Evolutionary conservation across 192 early-diverging fungal genomes (phyloP), one percentile per base, ranked within the genome.

Genomic region (Umbelopsis sp.): DNA sequence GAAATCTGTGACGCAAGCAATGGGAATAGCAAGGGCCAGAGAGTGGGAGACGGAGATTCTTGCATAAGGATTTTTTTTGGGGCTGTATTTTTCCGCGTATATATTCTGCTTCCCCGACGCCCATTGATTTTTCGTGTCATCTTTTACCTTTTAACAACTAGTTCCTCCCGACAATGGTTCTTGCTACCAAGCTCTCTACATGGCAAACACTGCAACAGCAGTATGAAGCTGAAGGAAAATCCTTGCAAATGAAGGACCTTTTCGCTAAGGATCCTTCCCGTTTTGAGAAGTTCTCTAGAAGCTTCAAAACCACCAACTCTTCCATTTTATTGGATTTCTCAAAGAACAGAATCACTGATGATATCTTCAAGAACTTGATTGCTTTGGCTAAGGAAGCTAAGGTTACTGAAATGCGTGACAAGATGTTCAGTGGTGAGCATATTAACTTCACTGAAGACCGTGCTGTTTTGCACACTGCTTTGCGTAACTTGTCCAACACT

Each of bases 381-480:
- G 85, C 88, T 45, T 85, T 99, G 49, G 94, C 91, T 67, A 84
- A 84, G 45, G 95, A 96, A 77, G 88, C 93, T 41, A 86, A 92
- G 38, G 91, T 99, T 36, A 91, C 93, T 75, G 87, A 90, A 51
- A 94, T 92, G 86, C 92, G 97, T 71, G 84, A 89, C 73, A 90
- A 91, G 83, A 98, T 98, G 96, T 98, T 97, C 71, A 76, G 78
- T n/a, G 97, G 97, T 45, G 94, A 94, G 70, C 88, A 89, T 74
- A 98, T 99, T 84, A 99, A 99, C 85, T 94, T 95, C 70, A 99
- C 97, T 38, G 95, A 98, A 84, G 87, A 95, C 75, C 93, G 97
- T 36, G 92, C 97, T 8, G 97, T 99, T 51, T 88, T 99, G 34
- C 97, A 99, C 75, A 87, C 97, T 29, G 97, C 97, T 3, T 87